A percentile compares a stretch with the other conserved stretches of the same genome.
Conservation (phyloP, 179 eudicot genomes). For the Silene coronaria region DNA sequence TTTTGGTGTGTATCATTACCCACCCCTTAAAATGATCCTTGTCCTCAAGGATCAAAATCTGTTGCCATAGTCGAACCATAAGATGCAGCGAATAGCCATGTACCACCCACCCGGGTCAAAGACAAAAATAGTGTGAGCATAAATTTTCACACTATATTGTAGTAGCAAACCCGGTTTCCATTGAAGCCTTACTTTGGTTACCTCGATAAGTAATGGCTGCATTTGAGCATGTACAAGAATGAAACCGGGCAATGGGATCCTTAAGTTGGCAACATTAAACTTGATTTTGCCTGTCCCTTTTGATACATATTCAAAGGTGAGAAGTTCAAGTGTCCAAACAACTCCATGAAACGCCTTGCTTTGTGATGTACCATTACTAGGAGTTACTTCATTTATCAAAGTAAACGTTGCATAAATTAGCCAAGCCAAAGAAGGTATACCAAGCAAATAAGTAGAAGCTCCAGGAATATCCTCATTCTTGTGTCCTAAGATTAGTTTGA, state of each 20-base stretch:
- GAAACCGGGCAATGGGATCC: neutral
- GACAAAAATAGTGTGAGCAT: neutral
- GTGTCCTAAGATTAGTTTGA: too few species aligned
- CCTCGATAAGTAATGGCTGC: neutral
- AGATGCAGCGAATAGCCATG: neutral
- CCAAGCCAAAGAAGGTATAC: neutral
- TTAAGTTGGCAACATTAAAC: neutral
- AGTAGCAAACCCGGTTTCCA: neutral
- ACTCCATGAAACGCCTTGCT: neutral
- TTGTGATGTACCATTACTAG: neutral
- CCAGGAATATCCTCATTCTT: neutral
- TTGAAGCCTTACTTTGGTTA: neutral
- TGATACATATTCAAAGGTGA: neutral
- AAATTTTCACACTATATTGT: neutral
- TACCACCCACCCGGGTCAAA: neutral
- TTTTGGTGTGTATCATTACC: too few species aligned
- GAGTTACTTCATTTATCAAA: neutral
- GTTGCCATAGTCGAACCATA: neutral
- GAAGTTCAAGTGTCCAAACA: neutral
- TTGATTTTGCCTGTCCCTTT: neutral
- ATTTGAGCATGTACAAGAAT: neutral
- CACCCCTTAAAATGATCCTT: too few species aligned
- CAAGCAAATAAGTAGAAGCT: neutral
- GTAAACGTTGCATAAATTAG: neutral
- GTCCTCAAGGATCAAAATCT: too few species aligned